Evolutionary conservation across 2,329 filamentous ascomycete genomes (phyloP).

Genomic region (Fusarium concolor): DNA sequence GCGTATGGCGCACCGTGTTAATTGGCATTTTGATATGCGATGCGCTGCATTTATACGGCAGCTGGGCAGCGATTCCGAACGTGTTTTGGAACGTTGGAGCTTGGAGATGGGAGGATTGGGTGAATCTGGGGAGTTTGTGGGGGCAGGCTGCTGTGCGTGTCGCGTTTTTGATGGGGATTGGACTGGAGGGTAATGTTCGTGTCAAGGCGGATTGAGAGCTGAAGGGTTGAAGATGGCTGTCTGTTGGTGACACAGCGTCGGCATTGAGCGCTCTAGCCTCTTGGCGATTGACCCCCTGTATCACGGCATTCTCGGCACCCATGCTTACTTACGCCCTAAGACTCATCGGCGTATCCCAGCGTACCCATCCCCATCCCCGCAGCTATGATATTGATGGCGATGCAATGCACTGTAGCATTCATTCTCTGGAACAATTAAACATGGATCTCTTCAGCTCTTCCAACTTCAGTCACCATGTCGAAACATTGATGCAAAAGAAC

Average conservation of each 20-base stretch:
- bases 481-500: neutral
- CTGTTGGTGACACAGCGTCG: neutral
- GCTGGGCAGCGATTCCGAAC: conserved; percentile 20
- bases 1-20: conserved; percentile 16
- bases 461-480: neutral
- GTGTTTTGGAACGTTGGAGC: conserved; percentile 21
- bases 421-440: fast-evolving
- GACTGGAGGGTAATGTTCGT: neutral
- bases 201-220: neutral
- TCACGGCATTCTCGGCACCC: neutral
- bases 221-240: no score
- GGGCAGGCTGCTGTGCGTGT: conserved; percentile 27
- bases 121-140: conserved; percentile 34
- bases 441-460: neutral
- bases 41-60: conserved; percentile 26
- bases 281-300: neutral
- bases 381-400: neutral
- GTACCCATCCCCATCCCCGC: no score
- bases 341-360: neutral
- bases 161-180: conserved; percentile 30
- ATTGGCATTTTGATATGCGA: conserved; percentile 32
- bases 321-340: neutral
- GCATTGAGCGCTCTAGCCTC: neutral
- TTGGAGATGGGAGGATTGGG: conserved; percentile 39
- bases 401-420: neutral